Evolutionary conservation across 441 rosid species (phyloP).

Genomic region (Capsella rubella): DNA sequence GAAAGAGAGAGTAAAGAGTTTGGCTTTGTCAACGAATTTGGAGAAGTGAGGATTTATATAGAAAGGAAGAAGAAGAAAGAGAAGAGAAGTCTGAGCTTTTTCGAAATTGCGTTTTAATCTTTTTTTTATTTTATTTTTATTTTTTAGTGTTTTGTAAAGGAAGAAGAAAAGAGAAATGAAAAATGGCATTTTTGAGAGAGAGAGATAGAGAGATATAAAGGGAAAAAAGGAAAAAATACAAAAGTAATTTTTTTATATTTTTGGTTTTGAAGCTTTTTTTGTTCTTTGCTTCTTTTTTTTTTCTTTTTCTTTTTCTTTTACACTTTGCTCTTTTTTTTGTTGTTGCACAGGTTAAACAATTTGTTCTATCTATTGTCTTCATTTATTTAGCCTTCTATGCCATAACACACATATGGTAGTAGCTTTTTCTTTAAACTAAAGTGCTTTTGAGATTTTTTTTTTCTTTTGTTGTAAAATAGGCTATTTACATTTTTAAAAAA

Average conservation of each 20-base stretch:
- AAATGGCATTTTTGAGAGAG: conserved; percentile 35
- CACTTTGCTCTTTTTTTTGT: conserved; percentile 12
- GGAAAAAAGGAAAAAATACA: too few relatives aligned
- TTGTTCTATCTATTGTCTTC: conserved; percentile 35
- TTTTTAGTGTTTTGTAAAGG: conserved; percentile 6
- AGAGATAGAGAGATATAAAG: neutral
- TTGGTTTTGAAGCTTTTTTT: conserved; percentile 3
- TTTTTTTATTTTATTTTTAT: neutral
- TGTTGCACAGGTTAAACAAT: conserved; percentile 19
- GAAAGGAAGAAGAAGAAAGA: conserved; percentile 38
- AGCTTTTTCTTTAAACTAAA: conserved; percentile 30
- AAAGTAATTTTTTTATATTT: neutral
- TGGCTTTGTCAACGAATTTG: conserved; percentile 41
- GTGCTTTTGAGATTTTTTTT: neutral
- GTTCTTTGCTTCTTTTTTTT: conserved; percentile 4
- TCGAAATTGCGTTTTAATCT: conserved; percentile 19
- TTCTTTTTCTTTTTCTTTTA: conserved; percentile 1
- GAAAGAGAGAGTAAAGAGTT: neutral
- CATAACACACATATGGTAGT: neutral
- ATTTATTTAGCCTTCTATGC: conserved; percentile 19
- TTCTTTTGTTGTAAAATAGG: neutral
- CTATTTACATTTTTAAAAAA: too few relatives aligned
- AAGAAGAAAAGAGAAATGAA: conserved; percentile 19
- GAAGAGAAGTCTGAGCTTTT: conserved; percentile 33
- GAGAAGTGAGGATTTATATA: conserved; percentile 22